These are phyloP conservation scores for Ganoderma lucidum DNA, from an alignment of 1,284 basidiomycete genomes.

Conservation along the genomic window DNA sequence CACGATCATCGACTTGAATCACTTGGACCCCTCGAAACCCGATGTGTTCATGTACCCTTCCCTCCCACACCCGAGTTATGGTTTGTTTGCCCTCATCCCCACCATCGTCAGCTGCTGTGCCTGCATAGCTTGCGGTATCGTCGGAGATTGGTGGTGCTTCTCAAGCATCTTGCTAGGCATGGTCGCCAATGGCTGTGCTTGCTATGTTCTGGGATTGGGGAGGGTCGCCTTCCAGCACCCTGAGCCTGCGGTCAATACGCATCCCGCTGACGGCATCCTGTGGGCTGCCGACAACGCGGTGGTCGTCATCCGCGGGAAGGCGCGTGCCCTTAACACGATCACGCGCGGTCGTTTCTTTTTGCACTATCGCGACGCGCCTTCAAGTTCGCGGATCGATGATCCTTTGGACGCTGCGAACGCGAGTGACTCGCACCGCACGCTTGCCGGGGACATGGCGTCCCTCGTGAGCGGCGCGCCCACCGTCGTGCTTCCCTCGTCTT, in stretches of 20 bases:
- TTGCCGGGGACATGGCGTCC: too few relatives aligned
- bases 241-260: constrained; percentile 12
- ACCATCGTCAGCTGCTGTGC: neutral
- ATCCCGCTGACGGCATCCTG: constrained; percentile 29
- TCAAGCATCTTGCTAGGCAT: constrained; percentile 25
- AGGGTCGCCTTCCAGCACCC: constrained; percentile 25
- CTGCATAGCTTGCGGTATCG: constrained; percentile 14
- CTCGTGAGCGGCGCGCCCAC: too few relatives aligned
- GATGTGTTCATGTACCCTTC: neutral
- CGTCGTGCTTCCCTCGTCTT: too few relatives aligned
- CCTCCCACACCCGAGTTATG: neutral
- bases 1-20: neutral
- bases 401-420: too few relatives aligned
- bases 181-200: constrained; percentile 24
- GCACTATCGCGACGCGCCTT: neutral
- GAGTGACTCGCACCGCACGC: too few relatives aligned
- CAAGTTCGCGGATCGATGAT: too few relatives aligned
- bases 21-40: neutral
- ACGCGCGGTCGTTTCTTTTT: constrained; percentile 30
- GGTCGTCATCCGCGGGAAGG: constrained; percentile 26
- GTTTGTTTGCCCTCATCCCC: neutral
- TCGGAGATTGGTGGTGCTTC: constrained; percentile 25
- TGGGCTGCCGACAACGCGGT: constrained; percentile 5
- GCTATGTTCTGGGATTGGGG: constrained; percentile 27
- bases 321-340: constrained; percentile 28